phyloP scores from a whole-genome alignment of 2,329 filamentous ascomycete species.

The Drechslerella coelobrocha region DNA sequence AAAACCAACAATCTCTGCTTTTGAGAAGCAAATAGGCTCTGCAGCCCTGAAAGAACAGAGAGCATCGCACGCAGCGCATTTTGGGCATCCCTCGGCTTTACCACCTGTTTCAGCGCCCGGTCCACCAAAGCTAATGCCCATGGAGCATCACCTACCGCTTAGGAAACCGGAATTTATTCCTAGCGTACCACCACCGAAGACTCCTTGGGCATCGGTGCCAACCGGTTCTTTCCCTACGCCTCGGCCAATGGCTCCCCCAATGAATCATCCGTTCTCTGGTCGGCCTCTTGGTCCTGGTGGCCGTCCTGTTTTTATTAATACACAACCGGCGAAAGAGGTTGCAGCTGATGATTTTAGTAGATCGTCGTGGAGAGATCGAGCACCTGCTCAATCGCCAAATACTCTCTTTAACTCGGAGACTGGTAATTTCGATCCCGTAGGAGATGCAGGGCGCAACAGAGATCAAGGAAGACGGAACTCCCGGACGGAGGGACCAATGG shows the following conservation, averaged over 20 bases:
- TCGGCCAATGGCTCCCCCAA: constrained; percentile 6
- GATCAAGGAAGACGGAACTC: constrained; percentile 38
- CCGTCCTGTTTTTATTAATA: constrained; percentile 21
- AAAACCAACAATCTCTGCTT: constrained; percentile 53
- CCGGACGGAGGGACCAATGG: constrained; percentile 18
- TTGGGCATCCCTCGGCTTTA: constrained; percentile 50
- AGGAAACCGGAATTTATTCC: constrained; percentile 37
- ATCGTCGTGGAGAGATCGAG: constrained; percentile 41
- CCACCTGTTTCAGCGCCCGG: constrained; percentile 7
- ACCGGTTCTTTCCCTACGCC: constrained; percentile 39
- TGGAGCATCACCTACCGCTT: constrained; percentile 27
- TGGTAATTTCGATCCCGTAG: constrained; percentile 38
- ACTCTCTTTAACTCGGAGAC: constrained; percentile 48
- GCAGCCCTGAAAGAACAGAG: constrained; percentile 50
- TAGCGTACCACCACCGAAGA: constrained; percentile 42
- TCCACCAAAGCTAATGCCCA: constrained; percentile 31
- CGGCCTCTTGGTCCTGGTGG: constrained; percentile 7
- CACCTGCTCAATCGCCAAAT: constrained; percentile 34
- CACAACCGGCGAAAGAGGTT: constrained; percentile 36
- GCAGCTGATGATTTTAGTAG: constrained; percentile 38
- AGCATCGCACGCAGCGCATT: constrained; percentile 53
- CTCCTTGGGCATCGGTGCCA: constrained; percentile 40
- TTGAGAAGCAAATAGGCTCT: constrained; percentile 48
- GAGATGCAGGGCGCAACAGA: constrained; percentile 29
- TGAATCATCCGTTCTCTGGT: constrained; percentile 25